Conservation (phyloP, 2,329 filamentous ascomycete genomes). For the Aspergillus versicolor region DNA sequence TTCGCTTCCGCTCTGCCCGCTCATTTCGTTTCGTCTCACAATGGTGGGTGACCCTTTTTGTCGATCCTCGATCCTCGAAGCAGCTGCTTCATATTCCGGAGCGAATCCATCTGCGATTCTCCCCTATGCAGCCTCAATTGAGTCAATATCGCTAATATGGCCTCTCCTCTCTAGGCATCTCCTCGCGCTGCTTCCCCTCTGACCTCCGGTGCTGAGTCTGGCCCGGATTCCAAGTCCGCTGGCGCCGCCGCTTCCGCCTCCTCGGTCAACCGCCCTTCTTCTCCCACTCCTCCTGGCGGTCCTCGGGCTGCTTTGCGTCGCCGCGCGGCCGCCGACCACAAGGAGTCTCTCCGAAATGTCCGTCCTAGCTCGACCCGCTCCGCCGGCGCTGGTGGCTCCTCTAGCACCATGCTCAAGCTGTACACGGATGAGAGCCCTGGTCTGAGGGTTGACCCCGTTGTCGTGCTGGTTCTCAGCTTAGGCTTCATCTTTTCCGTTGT, state of each 20-base stretch:
- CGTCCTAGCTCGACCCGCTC: conserved; percentile 88
- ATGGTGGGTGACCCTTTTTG: conserved; percentile 21
- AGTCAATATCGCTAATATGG: conserved; percentile 5
- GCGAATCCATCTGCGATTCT: conserved; percentile 1
- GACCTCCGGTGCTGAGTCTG: conserved; percentile 47
- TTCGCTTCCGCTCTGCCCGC: conserved; percentile 17
- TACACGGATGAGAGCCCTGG: conserved; percentile 99
- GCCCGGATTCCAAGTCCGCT: conserved; percentile 43
- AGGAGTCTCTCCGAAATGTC: conserved; percentile 93
- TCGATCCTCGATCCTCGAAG: conserved; percentile 15
- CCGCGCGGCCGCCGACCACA: conserved; percentile 93
- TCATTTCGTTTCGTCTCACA: conserved; percentile 22
- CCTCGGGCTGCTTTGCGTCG: conserved; percentile 93
- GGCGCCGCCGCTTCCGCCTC: conserved; percentile 60
- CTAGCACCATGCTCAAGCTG: conserved; percentile 96
- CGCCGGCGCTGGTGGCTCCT: conserved; percentile 91
- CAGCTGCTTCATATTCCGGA: not conserved
- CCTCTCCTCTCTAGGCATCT: conserved; percentile 30
- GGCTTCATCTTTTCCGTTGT: conserved; percentile 99
- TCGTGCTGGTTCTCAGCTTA: conserved; percentile 91
- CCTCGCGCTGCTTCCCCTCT: conserved; percentile 44
- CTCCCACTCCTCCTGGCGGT: conserved; percentile 86
- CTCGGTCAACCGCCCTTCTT: conserved; percentile 73
- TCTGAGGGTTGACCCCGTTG: conserved; percentile 95
- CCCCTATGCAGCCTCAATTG: conserved; percentile 1